Base-by-base conservation (phyloP, 108 stramenopile genomes). In the Bacterosira constricta region DNA sequence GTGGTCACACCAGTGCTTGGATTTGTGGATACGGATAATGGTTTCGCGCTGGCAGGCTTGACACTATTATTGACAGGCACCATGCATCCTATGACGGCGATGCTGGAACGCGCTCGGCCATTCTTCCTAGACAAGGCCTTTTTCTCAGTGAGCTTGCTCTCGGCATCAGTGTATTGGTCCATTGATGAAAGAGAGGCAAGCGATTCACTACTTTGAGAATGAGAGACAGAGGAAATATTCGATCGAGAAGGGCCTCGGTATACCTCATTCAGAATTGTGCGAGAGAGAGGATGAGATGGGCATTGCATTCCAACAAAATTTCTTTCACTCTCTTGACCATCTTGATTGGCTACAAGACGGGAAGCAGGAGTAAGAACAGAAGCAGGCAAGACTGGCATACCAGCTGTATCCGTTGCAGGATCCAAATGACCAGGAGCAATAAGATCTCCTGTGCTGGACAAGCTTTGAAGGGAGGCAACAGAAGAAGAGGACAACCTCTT, bases 231-330 rank as follows among this genome's bases (percentile, higher is more conserved):
- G 20, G 65, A n/a, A n/a, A n/a, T n/a, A n/a, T n/a, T n/a, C n/a
- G n/a, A n/a, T n/a, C n/a, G 35, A 18, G 26, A 20, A 1, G 55
- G 1, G 12, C 55, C 55, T 6, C 66, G 34, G 60, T 69, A 50
- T 1, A 67, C 64, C 42, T 79, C 77, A 4, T 66, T 57, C 27
- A 73, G 51, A 34, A 73, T 31, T 32, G 51, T 64, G 30, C 62
- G 36, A 29, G 66, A 56, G 20, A 79, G 52, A 1, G 77, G 77
- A 34, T 79, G 77, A 3, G 77, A 73, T 21, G 77, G 65, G 26
- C 69, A 71, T 30, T 53, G 61, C 31, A 79, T 57, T 13, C 77
- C 77, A 29, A 79, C 66, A 38, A 73, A 79, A 29, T 59, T 23
- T 13, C 4, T 30, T 11, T 52, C 71, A 23, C 54, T 34, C 0